Conservation (phyloP, 179 eudicot genomes). For the Silene noctiflora region DNA sequence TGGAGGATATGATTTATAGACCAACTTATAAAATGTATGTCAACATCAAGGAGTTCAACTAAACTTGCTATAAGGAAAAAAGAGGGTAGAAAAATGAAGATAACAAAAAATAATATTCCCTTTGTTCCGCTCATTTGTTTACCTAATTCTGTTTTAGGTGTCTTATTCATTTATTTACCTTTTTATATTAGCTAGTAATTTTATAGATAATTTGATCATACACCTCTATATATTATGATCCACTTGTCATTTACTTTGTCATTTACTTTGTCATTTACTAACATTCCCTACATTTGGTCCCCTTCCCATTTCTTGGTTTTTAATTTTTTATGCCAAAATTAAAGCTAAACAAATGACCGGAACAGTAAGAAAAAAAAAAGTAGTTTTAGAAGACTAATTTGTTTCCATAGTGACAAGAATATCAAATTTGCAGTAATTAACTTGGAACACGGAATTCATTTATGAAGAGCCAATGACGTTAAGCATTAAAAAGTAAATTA, state of each 20-base stretch:
- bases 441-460: slow-evolving; percentile 31
- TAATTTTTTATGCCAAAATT: too few species aligned
- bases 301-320: too few species aligned
- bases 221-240: too few species aligned
- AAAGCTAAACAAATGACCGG: too few species aligned
- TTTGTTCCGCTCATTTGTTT: too few species aligned
- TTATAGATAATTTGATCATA: too few species aligned
- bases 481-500: slow-evolving; percentile 30
- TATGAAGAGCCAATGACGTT: slow-evolving; percentile 35
- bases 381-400: slow-evolving; percentile 3
- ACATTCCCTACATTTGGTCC: too few species aligned
- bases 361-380: slow-evolving; percentile 2
- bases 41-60: slow-evolving; percentile 18
- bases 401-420: slow-evolving; percentile 25
- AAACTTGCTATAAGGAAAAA: slow-evolving; percentile 14
- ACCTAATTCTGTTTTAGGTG: too few species aligned
- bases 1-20: slow-evolving; percentile 23
- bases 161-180: too few species aligned
- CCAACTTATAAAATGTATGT: slow-evolving; percentile 6
- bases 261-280: too few species aligned
- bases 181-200: too few species aligned
- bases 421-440: slow-evolving; percentile 18
- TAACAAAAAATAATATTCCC: background rate
- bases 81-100: background rate
- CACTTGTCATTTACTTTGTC: too few species aligned